These are phyloP conservation scores for Sonneratia alba DNA, from an alignment of 345 rosid genomes.

Conservation along the genomic window DNA sequence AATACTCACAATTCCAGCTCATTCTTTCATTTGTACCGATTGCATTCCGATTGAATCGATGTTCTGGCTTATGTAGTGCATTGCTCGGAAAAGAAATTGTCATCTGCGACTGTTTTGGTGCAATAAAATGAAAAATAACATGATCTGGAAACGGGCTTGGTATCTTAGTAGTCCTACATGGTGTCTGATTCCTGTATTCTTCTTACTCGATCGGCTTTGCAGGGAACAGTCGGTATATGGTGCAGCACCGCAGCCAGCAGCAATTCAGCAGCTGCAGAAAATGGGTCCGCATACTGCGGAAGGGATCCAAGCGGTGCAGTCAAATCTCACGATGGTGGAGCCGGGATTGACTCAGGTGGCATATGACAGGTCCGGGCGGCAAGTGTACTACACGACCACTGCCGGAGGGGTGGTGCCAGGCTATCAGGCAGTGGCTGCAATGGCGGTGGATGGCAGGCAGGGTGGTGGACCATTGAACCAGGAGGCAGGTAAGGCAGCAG, in stretches of 20 bases:
- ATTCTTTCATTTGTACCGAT: neutral
- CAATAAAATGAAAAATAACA: too few relatives aligned
- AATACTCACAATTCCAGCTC: neutral
- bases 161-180: too few relatives aligned
- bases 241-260: slow-evolving; percentile 17
- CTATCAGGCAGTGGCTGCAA: slow-evolving; percentile 21
- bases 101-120: too few relatives aligned
- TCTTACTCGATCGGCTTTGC: neutral
- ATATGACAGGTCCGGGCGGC: slow-evolving; percentile 46
- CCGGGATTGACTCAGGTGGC: slow-evolving; percentile 30
- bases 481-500: slow-evolving; percentile 11
- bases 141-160: too few relatives aligned
- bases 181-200: too few relatives aligned
- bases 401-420: slow-evolving; percentile 16
- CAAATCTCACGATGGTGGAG: slow-evolving; percentile 21
- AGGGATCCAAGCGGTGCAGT: slow-evolving; percentile 20
- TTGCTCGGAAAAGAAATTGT: too few relatives aligned
- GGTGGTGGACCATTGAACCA: slow-evolving; percentile 26
- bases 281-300: slow-evolving; percentile 13
- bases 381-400: slow-evolving; percentile 28
- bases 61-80: neutral
- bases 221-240: slow-evolving; percentile 33
- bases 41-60: neutral
- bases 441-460: slow-evolving; percentile 17
- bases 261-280: slow-evolving; percentile 17